These are phyloP conservation scores for Kickxella alabastrina DNA, from an alignment of 192 early-diverging fungal species.

Conservation along the genomic window DNA sequence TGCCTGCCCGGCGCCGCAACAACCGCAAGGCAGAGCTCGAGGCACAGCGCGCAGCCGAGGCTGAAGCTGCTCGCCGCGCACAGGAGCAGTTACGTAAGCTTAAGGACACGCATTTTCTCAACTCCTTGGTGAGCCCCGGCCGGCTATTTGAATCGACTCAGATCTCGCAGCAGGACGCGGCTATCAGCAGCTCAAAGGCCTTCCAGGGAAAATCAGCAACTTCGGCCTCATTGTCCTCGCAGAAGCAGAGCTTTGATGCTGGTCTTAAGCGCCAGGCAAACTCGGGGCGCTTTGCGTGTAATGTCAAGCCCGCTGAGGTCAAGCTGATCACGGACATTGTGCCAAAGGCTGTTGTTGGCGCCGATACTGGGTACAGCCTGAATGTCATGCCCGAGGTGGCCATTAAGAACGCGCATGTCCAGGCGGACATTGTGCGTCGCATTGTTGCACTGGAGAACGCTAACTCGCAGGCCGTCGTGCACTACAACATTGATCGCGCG, in stretches of 20 bases:
- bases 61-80: constrained; percentile 20
- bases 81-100: constrained; percentile 44
- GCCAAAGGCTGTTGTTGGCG: constrained; percentile 26
- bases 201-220: background rate
- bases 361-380: constrained; percentile 5
- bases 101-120: constrained; percentile 49
- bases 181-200: constrained; percentile 13
- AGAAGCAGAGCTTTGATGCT: constrained; percentile 3
- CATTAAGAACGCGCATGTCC: constrained; percentile 9
- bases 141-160: constrained; percentile 40
- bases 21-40: constrained; percentile 46
- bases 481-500: constrained; percentile 71
- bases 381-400: constrained; percentile 12
- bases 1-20: constrained; percentile 17
- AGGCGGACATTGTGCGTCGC: constrained; percentile 63
- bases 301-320: constrained; percentile 19
- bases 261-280: constrained; percentile 27
- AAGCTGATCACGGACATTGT: constrained; percentile 32
- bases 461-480: constrained; percentile 65
- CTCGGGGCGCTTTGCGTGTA: constrained; percentile 28
- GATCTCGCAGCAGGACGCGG: constrained; percentile 42
- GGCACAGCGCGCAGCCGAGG: constrained; percentile 38
- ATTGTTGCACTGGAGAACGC: constrained; percentile 82
- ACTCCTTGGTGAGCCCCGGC: constrained; percentile 38
- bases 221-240: too few species aligned